Base-by-base conservation (phyloP, 2,329 filamentous ascomycete species). In the Xylariomycetidae sp. region DNA sequence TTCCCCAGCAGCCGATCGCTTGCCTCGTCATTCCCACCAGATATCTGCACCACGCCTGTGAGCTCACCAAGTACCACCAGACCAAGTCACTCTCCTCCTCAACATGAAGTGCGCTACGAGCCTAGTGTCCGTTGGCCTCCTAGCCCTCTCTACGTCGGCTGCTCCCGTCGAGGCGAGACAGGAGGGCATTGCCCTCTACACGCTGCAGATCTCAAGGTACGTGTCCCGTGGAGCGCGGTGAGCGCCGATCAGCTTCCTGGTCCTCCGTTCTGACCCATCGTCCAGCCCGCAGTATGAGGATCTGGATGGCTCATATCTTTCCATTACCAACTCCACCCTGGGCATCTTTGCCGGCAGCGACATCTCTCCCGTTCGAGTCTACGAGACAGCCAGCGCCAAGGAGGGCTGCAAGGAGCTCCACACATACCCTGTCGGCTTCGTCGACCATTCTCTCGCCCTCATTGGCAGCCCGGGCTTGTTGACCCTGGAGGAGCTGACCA, bases 381-480 rank as follows among this genome's bases (percentile, higher is more conserved):
- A 58, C 47, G 34, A 53, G 6, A 40, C 54, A 6, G 36, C 41
- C 16, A 51, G 51, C 42, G 32, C 39, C 11, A 45, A 53, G 30
- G 42, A 45, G 19, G 48, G 51, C 29, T 47, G 47, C 33, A 50
- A 42, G 26, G 52, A 62, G 41, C 56, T 66, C 28, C 63, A 61
- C 54, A 57, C 50, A 7, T 62, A 53, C 35, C 62, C 62, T 12
- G 38, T 56, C 23, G 54, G 56, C 47, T 51, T 55, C 27, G 49
- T 58, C 25, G 57, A 61, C 48, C 55, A 59, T 38, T 51, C 52
- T 3, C 53, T 67, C 22, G 61, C 53, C 14, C 52, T 66, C 18
- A 41, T 59, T n/a, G 62, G 63, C 30, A 33, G 37, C 5, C 42
- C 54, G 23, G 54, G 50, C 26, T 44, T 63, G 27, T 46, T 54